A percentile compares a stretch with the other conserved stretches of the same genome.
These are phyloP conservation scores for Avena insularis DNA, from an alignment of 176 grass and related monocot genomes.

Conservation along the genomic window DNA sequence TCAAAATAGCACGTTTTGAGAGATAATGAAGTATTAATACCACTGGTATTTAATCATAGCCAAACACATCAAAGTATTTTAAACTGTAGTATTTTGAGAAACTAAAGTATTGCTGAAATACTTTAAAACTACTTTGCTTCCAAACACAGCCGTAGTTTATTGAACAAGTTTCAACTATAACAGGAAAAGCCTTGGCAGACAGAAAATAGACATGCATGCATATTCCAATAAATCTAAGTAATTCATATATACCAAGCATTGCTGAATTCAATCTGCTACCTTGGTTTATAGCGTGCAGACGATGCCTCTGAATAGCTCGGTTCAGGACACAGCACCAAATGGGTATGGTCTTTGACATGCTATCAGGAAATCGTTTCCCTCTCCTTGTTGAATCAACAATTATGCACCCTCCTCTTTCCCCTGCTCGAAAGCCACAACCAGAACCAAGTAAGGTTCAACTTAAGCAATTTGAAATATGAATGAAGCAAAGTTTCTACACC, in stretches of 20 bases:
- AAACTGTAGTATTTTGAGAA: too few species aligned
- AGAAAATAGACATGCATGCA: slow-evolving; percentile 24
- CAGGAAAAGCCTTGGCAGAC: not conserved
- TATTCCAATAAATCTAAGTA: slow-evolving; percentile 6
- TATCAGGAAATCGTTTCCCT: slow-evolving; percentile 93
- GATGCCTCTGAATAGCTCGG: slow-evolving; percentile 73
- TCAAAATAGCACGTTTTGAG: too few species aligned
- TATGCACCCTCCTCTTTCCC: slow-evolving; percentile 90
- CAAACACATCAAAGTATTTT: too few species aligned
- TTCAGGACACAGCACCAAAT: slow-evolving; percentile 93
- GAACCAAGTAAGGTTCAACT: not conserved
- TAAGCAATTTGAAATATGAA: not conserved
- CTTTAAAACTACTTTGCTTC: too few species aligned
- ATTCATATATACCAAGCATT: slow-evolving; percentile 39
- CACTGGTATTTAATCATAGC: too few species aligned
- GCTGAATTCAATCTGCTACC: slow-evolving; percentile 25
- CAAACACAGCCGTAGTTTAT: not conserved
- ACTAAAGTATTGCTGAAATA: too few species aligned
- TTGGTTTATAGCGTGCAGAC: slow-evolving; percentile 24
- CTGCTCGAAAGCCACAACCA: slow-evolving; percentile 55
- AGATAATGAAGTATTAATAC: too few species aligned
- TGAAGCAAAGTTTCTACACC: not conserved
- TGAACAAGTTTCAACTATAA: not conserved
- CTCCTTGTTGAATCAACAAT: slow-evolving; percentile 92
- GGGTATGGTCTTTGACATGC: slow-evolving; percentile 97